Base-by-base conservation (phyloP, 805 yeast genomes). In the Clavispora phyllophila region DNA sequence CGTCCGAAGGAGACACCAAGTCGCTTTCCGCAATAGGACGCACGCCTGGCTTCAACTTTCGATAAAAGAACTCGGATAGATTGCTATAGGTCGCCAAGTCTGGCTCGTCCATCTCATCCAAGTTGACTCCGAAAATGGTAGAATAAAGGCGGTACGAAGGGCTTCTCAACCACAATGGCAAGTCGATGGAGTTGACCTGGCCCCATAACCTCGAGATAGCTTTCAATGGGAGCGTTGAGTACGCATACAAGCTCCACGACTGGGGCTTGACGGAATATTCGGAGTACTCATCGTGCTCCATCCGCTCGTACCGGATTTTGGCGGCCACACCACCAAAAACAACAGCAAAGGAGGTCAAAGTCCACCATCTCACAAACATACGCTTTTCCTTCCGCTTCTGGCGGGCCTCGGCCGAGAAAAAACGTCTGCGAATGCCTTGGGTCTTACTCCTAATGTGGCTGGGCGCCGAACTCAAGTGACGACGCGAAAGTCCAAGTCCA, bases 141-240 rank as follows among this genome's bases (percentile, higher is more conserved):
- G 96, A 78, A 60, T 93, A 93, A 42, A 90, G 70, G 56, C 72
- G 76, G 65, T 74, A 93, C 7, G 96, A 82, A 17, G 95, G 93
- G 9, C 75, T 79, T 54, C 99, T 76, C 46, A 91, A 55, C 95
- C 96, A 88, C 20, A 81, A 73, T 0, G 99, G 99, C 48, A 93
- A 70, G 36, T 80, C 82, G 36, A 90, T 73, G 43, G 82, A 81
- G 60, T 93, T 93, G 44, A 93, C 76, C 54, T 79, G 81, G 25
- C 99, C 99, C 99, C 99, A 93, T 36, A 91, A 65, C 47, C 99
- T 77, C 0, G 97, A 89, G 26, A 89, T 72, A 1, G 96, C 86
- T 58, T 90, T 88, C 59, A 93, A 74, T 1, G 99, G 99, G 37
- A 93, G 70, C 2, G 96, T 82, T 3, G 89, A 80, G 63, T 93